Percentiles rank a stretch among this genome's conserved stretches.
Evolutionary conservation across 2,329 filamentous ascomycete species (phyloP).

Genomic region (Anthostomella pinea): DNA sequence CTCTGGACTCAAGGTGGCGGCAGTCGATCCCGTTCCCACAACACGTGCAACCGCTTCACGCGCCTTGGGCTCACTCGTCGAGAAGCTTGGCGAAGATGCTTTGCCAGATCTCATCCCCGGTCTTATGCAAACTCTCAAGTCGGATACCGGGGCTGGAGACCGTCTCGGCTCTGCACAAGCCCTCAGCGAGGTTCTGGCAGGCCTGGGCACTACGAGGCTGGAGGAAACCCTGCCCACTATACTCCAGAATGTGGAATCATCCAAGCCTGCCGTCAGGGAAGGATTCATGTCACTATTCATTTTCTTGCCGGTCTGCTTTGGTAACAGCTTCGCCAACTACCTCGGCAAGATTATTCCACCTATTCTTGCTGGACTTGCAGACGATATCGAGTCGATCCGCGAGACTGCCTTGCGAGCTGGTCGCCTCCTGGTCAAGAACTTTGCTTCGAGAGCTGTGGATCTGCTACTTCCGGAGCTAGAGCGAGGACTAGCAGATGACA

Average conservation of each 20-base stretch:
- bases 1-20: constrained; percentile 80
- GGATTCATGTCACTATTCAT: constrained; percentile 99
- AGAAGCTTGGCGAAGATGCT: constrained; percentile 96
- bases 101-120: constrained; percentile 95
- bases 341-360: constrained; percentile 93
- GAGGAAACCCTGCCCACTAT: constrained; percentile 97
- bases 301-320: constrained; percentile 97
- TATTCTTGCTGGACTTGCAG: constrained; percentile 88
- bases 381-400: constrained; percentile 93
- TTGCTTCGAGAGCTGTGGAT: constrained; percentile 91
- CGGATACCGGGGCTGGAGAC: constrained; percentile 94
- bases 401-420: constrained; percentile 95
- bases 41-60: constrained; percentile 95
- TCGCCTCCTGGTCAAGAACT: constrained; percentile 95
- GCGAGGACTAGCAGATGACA: constrained; percentile 94
- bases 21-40: constrained; percentile 93
- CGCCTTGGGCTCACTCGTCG: constrained; percentile 91
- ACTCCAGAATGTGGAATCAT: constrained; percentile 89
- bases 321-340: constrained; percentile 96
- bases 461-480: constrained; percentile 91
- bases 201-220: constrained; percentile 84
- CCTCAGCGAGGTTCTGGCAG: constrained; percentile 92
- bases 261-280: constrained; percentile 86
- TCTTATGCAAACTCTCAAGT: constrained; percentile 96
- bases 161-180: constrained; percentile 94